Percentiles rank a stretch among this genome's conserved stretches.
phyloP scores from a whole-genome alignment of 768 basidiomycete species.

The Mycena olivaceomarginata region DNA sequence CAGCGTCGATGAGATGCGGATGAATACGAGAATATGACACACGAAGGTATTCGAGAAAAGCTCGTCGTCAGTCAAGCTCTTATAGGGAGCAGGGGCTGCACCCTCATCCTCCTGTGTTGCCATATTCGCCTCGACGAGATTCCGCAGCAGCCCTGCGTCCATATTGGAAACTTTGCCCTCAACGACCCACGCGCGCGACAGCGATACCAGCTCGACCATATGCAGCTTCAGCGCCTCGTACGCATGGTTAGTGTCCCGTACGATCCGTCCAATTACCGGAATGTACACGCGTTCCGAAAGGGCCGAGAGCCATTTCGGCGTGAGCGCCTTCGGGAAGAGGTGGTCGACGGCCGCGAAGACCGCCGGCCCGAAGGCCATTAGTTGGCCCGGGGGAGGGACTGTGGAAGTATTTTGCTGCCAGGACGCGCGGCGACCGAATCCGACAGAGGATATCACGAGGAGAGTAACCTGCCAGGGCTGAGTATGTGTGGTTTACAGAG shows the following conservation, averaged over 20 bases:
- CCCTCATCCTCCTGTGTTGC: constrained; percentile 50
- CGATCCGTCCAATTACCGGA: constrained; percentile 57
- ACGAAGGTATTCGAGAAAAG: constrained; percentile 70
- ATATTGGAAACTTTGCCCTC: constrained; percentile 48
- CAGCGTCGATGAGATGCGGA: background rate
- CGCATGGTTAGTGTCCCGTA: constrained; percentile 51
- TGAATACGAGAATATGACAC: constrained; percentile 37
- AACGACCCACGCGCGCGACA: constrained; percentile 58
- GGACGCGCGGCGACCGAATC: constrained; percentile 61
- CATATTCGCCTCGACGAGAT: constrained; percentile 70
- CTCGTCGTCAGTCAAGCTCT: constrained; percentile 64
- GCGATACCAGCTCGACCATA: constrained; percentile 64
- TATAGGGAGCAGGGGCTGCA: constrained; percentile 43
- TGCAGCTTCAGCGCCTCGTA: constrained; percentile 62
- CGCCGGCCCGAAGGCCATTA: constrained; percentile 58
- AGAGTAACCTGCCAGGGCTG: constrained; percentile 48
- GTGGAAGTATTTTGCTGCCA: constrained; percentile 55
- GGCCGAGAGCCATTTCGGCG: constrained; percentile 58
- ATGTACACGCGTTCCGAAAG: constrained; percentile 53
- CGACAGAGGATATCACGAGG: constrained; percentile 62
- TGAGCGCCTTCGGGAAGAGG: constrained; percentile 53
- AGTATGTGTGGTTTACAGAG: too few relatives aligned
- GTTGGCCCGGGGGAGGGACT: constrained; percentile 53
- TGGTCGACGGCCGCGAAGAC: constrained; percentile 53
- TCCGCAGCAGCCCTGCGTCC: constrained; percentile 63